Evolutionary conservation across 192 early-diverging fungal species (phyloP).

Genomic region (Phycomyces blakesleeanus): DNA sequence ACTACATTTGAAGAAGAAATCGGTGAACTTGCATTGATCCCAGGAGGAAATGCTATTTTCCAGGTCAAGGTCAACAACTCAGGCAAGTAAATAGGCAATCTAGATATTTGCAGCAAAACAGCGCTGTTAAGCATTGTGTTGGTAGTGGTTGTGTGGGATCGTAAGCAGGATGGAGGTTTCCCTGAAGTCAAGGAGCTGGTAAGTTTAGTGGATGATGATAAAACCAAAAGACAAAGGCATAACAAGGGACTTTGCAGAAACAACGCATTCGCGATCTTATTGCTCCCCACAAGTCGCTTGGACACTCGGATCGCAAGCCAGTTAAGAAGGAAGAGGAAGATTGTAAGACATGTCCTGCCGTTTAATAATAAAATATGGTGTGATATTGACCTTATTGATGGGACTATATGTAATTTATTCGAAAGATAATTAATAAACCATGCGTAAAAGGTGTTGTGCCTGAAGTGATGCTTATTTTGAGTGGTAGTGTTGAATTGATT

Average conservation of each 20-base stretch:
- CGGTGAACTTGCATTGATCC: conserved; percentile 66
- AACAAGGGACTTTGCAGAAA: conserved; percentile 35
- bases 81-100: too few relatives aligned
- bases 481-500: too few relatives aligned
- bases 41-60: conserved; percentile 49
- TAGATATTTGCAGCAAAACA: too few relatives aligned
- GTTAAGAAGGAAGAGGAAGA: conserved; percentile 4
- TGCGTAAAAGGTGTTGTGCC: too few relatives aligned
- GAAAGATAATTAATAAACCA: too few relatives aligned
- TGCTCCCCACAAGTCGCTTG: conserved; percentile 61
- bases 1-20: conserved; percentile 59
- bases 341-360: conserved; percentile 20
- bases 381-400: too few relatives aligned
- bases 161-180: conserved; percentile 61
- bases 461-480: too few relatives aligned
- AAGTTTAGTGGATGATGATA: conserved; percentile 4
- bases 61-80: conserved; percentile 41
- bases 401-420: too few relatives aligned
- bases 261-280: conserved; percentile 62
- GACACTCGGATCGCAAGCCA: conserved; percentile 55
- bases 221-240: neutral
- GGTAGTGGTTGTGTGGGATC: conserved; percentile 57
- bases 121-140: neutral
- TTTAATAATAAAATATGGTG: too few relatives aligned
- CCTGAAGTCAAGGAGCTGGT: conserved; percentile 73